A percentile compares a stretch with the other conserved stretches of the same genome.
Evolutionary conservation across 352 stramenopile species (phyloP).

Genomic region (Pythium graminicola): DNA sequence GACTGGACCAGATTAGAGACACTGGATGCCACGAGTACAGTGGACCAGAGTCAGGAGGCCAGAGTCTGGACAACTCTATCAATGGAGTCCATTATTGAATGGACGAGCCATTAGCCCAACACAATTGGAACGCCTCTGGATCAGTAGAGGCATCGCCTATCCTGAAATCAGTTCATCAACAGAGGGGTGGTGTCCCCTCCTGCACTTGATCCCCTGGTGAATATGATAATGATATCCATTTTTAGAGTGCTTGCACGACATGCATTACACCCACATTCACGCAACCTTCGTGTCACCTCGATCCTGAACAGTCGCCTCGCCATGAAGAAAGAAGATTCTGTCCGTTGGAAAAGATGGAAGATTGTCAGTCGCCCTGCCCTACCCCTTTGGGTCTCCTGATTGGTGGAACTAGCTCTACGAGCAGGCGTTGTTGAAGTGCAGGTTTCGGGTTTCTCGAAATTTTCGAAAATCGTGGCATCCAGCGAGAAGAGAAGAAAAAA

Average conservation of each 20-base stretch:
- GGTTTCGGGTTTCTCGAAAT: conserved; percentile 14
- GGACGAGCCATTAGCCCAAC: too few species aligned
- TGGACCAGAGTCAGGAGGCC: too few species aligned
- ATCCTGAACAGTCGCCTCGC: conserved; percentile 10
- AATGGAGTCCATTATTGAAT: too few species aligned
- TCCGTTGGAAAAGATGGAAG: conserved; percentile 26
- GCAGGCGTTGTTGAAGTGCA: conserved; percentile 21
- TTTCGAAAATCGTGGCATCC: conserved; percentile 4
- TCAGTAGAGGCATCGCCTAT: too few species aligned
- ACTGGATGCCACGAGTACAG: too few species aligned
- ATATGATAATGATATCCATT: not conserved
- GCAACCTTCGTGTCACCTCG: conserved; percentile 4
- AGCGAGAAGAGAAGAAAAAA: conserved; percentile 11
- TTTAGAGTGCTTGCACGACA: not conserved
- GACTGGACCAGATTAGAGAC: too few species aligned
- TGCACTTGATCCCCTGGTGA: not conserved
- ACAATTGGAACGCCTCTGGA: too few species aligned
- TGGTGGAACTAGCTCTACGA: not conserved
- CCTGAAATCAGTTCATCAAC: too few species aligned
- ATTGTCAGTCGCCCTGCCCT: conserved; percentile 17
- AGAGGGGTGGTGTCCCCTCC: not conserved
- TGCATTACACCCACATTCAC: not conserved
- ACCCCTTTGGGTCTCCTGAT: conserved; percentile 6
- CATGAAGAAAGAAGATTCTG: conserved; percentile 15
- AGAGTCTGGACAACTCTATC: too few species aligned